These are phyloP conservation scores for Tolypocladium album DNA, from an alignment of 2,329 filamentous ascomycete species.

Conservation along the genomic window DNA sequence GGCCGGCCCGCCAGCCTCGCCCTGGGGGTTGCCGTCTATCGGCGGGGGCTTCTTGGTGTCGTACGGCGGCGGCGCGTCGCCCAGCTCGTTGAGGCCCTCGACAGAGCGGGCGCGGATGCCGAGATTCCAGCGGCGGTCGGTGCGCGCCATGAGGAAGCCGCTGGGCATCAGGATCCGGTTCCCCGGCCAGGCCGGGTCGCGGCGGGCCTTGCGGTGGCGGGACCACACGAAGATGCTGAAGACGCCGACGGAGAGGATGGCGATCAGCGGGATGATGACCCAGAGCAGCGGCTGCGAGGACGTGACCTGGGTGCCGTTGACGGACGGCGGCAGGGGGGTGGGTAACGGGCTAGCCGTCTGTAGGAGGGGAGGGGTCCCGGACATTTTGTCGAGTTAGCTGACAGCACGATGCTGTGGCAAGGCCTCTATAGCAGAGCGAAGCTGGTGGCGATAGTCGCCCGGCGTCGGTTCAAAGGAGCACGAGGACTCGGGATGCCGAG, in stretches of 20 bases:
- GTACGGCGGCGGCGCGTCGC: conserved; percentile 57
- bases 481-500: neutral
- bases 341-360: neutral
- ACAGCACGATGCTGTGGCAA: neutral
- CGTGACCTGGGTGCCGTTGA: conserved; percentile 13
- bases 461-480: neutral
- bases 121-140: conserved; percentile 13
- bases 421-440: neutral
- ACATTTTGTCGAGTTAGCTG: neutral
- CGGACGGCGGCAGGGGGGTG: neutral
- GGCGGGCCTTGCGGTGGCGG: conserved; percentile 1
- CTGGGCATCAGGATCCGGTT: neutral
- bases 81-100: conserved; percentile 53
- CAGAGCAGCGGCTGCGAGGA: conserved; percentile 45
- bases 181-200: neutral
- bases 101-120: conserved; percentile 13
- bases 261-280: conserved; percentile 38
- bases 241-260: conserved; percentile 28
- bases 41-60: conserved; percentile 19
- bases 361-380: too few relatives aligned
- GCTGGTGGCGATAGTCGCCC: neutral
- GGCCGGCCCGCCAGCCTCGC: conserved; percentile 1
- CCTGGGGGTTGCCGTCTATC: neutral
- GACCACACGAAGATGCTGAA: conserved; percentile 4
- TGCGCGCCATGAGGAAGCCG: conserved; percentile 2